phyloP scores from a whole-genome alignment of 176 grass and related monocot species.

The Oropetium thomaeum region DNA sequence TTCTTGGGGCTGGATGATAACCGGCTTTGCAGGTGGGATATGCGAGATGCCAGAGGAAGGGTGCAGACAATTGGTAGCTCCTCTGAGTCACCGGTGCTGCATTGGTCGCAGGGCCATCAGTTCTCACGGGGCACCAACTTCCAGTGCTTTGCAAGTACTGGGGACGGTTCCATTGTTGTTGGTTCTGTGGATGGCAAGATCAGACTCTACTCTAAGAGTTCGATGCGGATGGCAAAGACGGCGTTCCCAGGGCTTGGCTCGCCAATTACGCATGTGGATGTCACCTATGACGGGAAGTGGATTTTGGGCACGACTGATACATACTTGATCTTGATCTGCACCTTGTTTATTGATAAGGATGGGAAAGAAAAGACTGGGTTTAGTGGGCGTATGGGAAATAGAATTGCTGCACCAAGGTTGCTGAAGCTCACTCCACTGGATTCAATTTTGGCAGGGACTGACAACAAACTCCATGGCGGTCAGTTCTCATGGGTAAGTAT shows the following conservation, averaged over 20 bases:
- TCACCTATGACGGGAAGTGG: constrained; percentile 94
- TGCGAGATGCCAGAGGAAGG: constrained; percentile 65
- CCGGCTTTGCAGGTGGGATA: constrained; percentile 90
- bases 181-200: constrained; percentile 92
- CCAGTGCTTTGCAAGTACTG: constrained; percentile 81
- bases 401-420: constrained; percentile 74
- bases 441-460: constrained; percentile 64
- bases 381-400: constrained; percentile 77
- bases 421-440: constrained; percentile 84
- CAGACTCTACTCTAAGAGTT: constrained; percentile 74
- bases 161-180: constrained; percentile 81
- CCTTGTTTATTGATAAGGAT: constrained; percentile 87
- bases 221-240: constrained; percentile 92
- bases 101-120: constrained; percentile 88
- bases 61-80: constrained; percentile 75
- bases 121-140: constrained; percentile 92
- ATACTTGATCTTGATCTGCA: constrained; percentile 87
- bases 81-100: constrained; percentile 59
- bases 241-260: constrained; percentile 88
- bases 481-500: constrained; percentile 92
- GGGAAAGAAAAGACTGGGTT: constrained; percentile 90
- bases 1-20: constrained; percentile 89
- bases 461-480: constrained; percentile 79
- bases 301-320: constrained; percentile 79
- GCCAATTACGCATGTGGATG: constrained; percentile 77